Conservation (phyloP, 176 grass and related monocot genomes). For the Puccinellia tenuiflora region DNA sequence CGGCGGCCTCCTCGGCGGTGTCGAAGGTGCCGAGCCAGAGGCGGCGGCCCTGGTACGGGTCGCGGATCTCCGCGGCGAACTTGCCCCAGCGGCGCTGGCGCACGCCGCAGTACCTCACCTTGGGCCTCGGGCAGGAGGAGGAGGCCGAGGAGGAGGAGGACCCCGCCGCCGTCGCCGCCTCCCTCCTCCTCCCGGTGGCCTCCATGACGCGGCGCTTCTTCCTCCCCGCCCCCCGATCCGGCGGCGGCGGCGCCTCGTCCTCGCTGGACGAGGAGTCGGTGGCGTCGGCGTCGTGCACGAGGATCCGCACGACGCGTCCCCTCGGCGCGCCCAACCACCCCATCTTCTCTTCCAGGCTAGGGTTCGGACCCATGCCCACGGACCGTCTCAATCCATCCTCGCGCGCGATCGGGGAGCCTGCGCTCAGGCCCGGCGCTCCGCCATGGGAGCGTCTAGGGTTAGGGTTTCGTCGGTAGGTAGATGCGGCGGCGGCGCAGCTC, state of each 20-base stretch:
- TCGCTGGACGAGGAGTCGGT: constrained; percentile 95
- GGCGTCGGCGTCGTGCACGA: constrained; percentile 67
- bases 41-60: constrained; percentile 50
- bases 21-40: constrained; percentile 95
- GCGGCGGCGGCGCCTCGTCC: constrained; percentile 29
- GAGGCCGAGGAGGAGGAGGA: background rate
- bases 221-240: background rate
- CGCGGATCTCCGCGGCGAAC: constrained; percentile 84
- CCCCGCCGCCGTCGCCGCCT: background rate
- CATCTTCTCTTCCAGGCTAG: constrained; percentile 35
- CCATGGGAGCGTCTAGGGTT: constrained; percentile 49
- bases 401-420: background rate
- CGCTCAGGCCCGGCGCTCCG: constrained; percentile 23
- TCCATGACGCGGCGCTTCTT: constrained; percentile 36
- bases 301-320: constrained; percentile 51
- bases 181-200: constrained; percentile 3
- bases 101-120: constrained; percentile 60
- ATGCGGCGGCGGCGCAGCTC: background rate
- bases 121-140: background rate
- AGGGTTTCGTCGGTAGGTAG: constrained; percentile 15
- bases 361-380: constrained; percentile 50
- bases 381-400: constrained; percentile 39
- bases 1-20: constrained; percentile 86
- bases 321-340: too few species aligned
- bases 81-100: constrained; percentile 69